These are phyloP conservation scores for Xylaria digitata DNA, from an alignment of 2,329 filamentous ascomycete species.

Conservation along the genomic window DNA sequence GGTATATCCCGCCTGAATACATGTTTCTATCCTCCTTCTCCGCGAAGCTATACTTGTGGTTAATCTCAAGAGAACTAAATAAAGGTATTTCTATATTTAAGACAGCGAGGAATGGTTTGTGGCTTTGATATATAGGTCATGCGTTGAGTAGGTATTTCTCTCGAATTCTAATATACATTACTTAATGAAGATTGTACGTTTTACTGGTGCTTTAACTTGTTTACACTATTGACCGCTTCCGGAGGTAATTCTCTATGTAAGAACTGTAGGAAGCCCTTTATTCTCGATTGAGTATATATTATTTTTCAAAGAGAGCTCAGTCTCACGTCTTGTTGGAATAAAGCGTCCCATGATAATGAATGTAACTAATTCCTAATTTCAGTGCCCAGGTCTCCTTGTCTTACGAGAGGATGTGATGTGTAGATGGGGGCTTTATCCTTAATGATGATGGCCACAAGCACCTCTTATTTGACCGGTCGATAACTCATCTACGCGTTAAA, in stretches of 20 bases:
- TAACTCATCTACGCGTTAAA: no score
- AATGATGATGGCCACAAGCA: no score
- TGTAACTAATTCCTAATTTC: neutral
- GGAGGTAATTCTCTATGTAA: neutral
- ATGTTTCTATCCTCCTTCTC: neutral
- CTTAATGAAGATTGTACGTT: neutral
- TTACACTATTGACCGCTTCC: constrained; percentile 3
- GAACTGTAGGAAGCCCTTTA: neutral
- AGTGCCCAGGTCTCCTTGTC: neutral
- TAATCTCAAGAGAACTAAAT: neutral
- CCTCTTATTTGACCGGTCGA: no score
- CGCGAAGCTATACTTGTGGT: neutral
- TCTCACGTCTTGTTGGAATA: neutral
- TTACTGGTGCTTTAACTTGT: constrained; percentile 2
- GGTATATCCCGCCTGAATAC: no score
- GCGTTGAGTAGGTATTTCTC: neutral
- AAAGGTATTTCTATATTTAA: no score
- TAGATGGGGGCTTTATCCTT: neutral
- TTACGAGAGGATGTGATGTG: neutral
- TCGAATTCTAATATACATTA: neutral
- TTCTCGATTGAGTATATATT: neutral
- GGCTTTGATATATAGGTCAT: neutral
- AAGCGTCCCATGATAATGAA: neutral
- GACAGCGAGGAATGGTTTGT: neutral
- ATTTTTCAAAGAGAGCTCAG: constrained; percentile 8